phyloP scores from a whole-genome alignment of 257 asterid species.

The Capsicum baccatum region DNA sequence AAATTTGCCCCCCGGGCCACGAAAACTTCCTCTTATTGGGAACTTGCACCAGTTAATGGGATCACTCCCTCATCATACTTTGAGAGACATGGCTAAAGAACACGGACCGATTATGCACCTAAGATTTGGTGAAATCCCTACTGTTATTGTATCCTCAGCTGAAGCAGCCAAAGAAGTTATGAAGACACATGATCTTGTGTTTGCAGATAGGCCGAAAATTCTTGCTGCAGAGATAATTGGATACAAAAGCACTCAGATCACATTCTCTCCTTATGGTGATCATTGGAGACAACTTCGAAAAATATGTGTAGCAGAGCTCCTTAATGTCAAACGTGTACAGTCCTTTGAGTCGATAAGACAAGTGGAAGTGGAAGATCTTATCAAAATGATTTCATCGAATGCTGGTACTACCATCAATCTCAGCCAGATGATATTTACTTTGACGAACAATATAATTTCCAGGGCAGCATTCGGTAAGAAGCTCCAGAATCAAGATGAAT shows the following conservation, averaged over 20 bases:
- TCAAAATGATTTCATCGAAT: neutral
- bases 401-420: neutral
- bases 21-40: slow-evolving; percentile 10
- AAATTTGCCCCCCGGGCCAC: slow-evolving; percentile 6
- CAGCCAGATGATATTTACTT: slow-evolving; percentile 6
- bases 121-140: slow-evolving; percentile 25
- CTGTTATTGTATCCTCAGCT: slow-evolving; percentile 21
- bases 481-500: slow-evolving; percentile 19
- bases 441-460: slow-evolving; percentile 17
- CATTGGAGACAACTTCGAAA: slow-evolving; percentile 26
- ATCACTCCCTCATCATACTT: slow-evolving; percentile 21
- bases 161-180: slow-evolving; percentile 29
- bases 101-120: slow-evolving; percentile 20
- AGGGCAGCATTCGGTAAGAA: slow-evolving; percentile 20
- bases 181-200: slow-evolving; percentile 26
- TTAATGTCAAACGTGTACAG: slow-evolving; percentile 30
- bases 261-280: slow-evolving; percentile 23
- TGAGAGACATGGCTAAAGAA: slow-evolving; percentile 15
- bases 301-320: slow-evolving; percentile 27
- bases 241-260: slow-evolving; percentile 22
- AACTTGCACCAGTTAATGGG: slow-evolving; percentile 27
- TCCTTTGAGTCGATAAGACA: slow-evolving; percentile 34
- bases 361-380: slow-evolving; percentile 29
- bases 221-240: slow-evolving; percentile 9
- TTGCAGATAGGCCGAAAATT: slow-evolving; percentile 23